These are phyloP conservation scores for Mycena chlorophos DNA, from an alignment of 768 basidiomycete genomes.

Conservation along the genomic window DNA sequence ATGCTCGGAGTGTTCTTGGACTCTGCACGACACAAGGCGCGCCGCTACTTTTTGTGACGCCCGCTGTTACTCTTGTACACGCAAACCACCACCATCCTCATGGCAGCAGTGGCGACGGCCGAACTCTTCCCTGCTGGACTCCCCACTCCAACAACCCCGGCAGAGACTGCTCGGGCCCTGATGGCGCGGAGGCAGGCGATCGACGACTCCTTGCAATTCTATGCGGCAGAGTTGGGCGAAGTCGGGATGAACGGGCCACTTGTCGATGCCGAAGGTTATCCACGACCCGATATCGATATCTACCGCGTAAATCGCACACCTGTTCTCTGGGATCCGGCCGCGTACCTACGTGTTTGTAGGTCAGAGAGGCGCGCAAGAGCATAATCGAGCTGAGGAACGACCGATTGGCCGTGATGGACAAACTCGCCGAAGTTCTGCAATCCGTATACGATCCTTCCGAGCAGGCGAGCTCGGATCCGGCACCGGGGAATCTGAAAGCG, in stretches of 20 bases:
- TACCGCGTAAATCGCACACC: conserved; percentile 67
- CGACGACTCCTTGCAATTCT: conserved; percentile 67
- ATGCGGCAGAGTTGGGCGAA: conserved; percentile 65
- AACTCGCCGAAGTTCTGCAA: conserved; percentile 69
- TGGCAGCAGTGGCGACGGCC: neutral
- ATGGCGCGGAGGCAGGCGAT: conserved; percentile 71
- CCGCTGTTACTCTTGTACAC: neutral
- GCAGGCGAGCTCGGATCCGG: conserved; percentile 9
- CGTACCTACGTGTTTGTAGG: neutral
- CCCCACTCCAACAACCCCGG: conserved; percentile 1
- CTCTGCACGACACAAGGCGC: too few relatives aligned
- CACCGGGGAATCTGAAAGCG: conserved; percentile 28
- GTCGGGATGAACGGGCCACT: conserved; percentile 66
- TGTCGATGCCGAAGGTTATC: conserved; percentile 87
- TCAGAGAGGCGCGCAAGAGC: conserved; percentile 4
- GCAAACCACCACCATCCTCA: neutral
- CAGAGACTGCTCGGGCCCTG: conserved; percentile 50
- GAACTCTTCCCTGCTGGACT: neutral
- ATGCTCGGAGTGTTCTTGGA: neutral
- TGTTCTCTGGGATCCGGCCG: neutral
- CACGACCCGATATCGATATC: conserved; percentile 82
- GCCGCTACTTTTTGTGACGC: too few relatives aligned
- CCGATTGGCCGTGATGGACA: conserved; percentile 59
- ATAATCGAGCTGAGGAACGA: conserved; percentile 65
- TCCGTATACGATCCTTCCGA: conserved; percentile 57